Evolutionary conservation across 352 stramenopile species (phyloP), one percentile per base, ranked within the genome.

Genomic region (Plasmopara muralis): DNA sequence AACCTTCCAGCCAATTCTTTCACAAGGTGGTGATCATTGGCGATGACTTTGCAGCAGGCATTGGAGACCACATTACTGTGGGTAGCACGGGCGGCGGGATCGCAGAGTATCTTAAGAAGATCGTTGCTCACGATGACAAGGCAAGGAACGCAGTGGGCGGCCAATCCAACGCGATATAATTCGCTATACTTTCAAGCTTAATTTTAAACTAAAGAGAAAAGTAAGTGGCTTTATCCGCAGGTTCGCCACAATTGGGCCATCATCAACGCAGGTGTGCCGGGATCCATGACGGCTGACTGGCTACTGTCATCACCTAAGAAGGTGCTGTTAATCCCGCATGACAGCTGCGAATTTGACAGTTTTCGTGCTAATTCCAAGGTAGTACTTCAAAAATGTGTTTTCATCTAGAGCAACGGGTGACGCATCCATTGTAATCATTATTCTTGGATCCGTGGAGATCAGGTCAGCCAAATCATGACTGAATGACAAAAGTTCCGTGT

Each of bases 1-100:
- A 75, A 41, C 72, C 70, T 14, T 45, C 68, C 14, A 74, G 48
- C 43, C 63, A 93, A 57, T 93, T 83, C 49, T 78, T 80, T 45
- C 83, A 93, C 64, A 93, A 93, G 55, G 66, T 85, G 38, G 77
- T 91, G 48, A 61, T 93, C 52, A 84, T 93, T 53, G 83, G 80
- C 33, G 83, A 93, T 51, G 83, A 89, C 61, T 93, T 93, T 54
- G 83, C 80, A 31, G 80, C 83, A 4, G 83, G 80, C 4, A 53
- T 89, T 30, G 80, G 83, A 46, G 83, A 93, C 61, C 89, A 85
- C 52, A 59, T 93, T 44, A 85, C 74, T 7, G 61, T 91, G 37
- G 67, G 63, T 28, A 66, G 48, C 20, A 46, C 58, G 16, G 55
- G 53, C 2, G 77, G 65, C 0, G 80, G 77, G 6, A 57, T 91